Conservation (phyloP, 2,329 filamentous ascomycete species). For the Leptographium wingfieldii region DNA sequence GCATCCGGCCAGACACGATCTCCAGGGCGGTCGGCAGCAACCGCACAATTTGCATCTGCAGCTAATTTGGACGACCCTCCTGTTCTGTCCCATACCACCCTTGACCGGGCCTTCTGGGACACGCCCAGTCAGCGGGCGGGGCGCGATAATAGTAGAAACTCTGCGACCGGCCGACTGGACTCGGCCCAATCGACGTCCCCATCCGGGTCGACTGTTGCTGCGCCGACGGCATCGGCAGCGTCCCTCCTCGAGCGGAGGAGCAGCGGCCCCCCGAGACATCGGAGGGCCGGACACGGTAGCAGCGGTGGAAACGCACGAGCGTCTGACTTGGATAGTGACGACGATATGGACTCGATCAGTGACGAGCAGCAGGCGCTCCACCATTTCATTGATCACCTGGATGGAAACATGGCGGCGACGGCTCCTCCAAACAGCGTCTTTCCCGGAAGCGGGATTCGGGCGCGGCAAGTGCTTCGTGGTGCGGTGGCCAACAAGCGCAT, state of each 20-base stretch:
- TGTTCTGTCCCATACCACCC: not conserved
- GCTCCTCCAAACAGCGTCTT: no score
- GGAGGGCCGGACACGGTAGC: not conserved
- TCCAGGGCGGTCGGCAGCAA: not conserved
- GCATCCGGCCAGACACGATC: not conserved
- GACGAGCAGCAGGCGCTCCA: not conserved
- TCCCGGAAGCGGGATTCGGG: constrained; percentile 22
- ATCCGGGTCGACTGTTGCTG: not conserved
- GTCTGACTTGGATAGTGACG: not conserved
- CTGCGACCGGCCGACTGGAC: not conserved
- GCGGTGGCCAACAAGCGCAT: constrained; percentile 30
- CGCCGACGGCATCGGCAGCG: not conserved
- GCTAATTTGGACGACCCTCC: not conserved
- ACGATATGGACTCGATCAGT: not conserved
- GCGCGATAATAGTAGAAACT: not conserved
- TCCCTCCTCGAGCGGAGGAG: not conserved
- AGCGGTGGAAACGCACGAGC: not conserved
- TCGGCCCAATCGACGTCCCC: not conserved
- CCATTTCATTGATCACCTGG: constrained; percentile 1
- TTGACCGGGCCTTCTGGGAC: not conserved
- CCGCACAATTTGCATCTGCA: not conserved
- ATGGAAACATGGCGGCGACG: not conserved
- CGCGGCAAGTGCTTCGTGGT: constrained; percentile 34
- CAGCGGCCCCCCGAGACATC: not conserved
- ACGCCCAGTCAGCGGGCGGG: not conserved